Evolutionary conservation across 371 early-diverging fungal genomes (phyloP).

Genomic region (Batkoa obscura): DNA sequence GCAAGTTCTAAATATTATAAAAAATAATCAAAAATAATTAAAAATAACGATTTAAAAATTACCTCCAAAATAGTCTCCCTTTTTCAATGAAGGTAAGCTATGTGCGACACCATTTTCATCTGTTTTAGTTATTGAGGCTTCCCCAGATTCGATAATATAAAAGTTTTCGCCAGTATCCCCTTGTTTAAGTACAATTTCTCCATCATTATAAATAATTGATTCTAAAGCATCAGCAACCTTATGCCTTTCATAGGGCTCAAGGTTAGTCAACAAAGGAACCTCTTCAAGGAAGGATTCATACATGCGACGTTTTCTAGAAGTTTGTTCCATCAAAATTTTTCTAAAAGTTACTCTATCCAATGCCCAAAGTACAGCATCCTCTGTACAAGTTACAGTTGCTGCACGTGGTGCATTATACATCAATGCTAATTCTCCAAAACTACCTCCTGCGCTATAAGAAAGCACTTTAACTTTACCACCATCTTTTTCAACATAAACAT

Average conservation of each 20-base stretch:
- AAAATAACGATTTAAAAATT: slow-evolving; percentile 5
- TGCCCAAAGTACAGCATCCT: slow-evolving; percentile 56
- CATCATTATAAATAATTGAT: slow-evolving; percentile 35
- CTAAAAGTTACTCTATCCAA: slow-evolving; percentile 67
- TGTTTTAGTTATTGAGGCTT: slow-evolving; percentile 52
- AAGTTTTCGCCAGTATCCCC: slow-evolving; percentile 43
- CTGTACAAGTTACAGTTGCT: slow-evolving; percentile 53
- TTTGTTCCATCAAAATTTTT: slow-evolving; percentile 52
- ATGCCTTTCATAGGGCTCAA: slow-evolving; percentile 47
- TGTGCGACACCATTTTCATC: slow-evolving; percentile 57
- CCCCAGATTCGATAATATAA: slow-evolving; percentile 81
- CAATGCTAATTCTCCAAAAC: slow-evolving; percentile 78
- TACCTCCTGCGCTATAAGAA: slow-evolving; percentile 38
- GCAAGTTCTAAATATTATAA: slow-evolving; percentile 44
- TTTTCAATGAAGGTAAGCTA: slow-evolving; percentile 33
- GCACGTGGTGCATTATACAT: slow-evolving; percentile 85
- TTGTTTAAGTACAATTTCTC: slow-evolving; percentile 44
- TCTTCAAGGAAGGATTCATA: slow-evolving; percentile 57
- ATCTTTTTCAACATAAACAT: slow-evolving; percentile 28
- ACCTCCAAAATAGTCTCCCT: slow-evolving; percentile 87
- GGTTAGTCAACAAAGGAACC: slow-evolving; percentile 38
- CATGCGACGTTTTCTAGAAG: slow-evolving; percentile 48
- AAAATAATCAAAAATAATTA: not conserved
- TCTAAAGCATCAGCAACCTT: slow-evolving; percentile 75
- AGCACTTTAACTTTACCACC: slow-evolving; percentile 29